These are phyloP conservation scores for Mycena leptocephala DNA, from an alignment of 768 basidiomycete species.

Conservation along the genomic window DNA sequence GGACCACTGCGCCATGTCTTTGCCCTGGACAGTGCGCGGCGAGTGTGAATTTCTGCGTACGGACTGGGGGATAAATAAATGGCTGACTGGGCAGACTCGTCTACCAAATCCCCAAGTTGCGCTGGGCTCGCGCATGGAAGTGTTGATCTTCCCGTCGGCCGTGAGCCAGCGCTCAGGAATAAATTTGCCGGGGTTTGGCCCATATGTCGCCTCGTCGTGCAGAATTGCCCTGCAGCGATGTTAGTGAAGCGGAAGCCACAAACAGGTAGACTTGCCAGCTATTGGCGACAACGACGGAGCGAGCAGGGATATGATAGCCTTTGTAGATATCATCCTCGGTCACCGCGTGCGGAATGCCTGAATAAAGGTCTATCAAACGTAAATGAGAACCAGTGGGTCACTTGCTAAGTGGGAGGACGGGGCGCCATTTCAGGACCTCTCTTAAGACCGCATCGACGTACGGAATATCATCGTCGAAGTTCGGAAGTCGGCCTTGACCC, in stretches of 20 bases:
- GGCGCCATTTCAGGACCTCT: neutral
- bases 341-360: neutral
- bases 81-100: neutral
- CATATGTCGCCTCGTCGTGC: slow-evolving; percentile 1
- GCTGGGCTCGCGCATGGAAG: neutral
- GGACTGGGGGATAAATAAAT: neutral
- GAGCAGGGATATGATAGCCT: neutral
- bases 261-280: neutral
- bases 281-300: neutral
- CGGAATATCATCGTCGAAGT: neutral
- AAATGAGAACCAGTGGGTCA: neutral
- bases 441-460: neutral
- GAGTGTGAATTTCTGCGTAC: no score
- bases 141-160: slow-evolving; percentile 19
- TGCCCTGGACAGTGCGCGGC: neutral
- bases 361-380: neutral
- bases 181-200: neutral
- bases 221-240: neutral
- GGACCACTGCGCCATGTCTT: neutral
- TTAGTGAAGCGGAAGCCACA: neutral
- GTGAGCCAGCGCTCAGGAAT: slow-evolving; percentile 9
- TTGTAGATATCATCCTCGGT: neutral
- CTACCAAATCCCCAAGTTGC: neutral
- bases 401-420: neutral
- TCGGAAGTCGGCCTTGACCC: neutral